Evolutionary conservation across 805 yeast species (phyloP).

Genomic region (Cyberlindnera xishuangbannaensis): DNA sequence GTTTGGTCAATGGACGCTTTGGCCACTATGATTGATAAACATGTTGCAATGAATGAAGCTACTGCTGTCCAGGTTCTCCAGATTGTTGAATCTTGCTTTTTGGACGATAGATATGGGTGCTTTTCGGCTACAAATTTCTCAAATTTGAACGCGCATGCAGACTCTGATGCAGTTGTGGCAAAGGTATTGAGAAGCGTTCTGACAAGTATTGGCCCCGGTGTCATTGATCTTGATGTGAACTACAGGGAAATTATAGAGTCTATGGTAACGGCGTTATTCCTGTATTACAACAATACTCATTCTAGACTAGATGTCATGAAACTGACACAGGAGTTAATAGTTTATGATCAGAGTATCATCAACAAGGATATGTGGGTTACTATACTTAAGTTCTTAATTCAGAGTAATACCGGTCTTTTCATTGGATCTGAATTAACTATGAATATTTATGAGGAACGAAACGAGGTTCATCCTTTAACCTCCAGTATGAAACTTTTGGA

Average conservation of each 20-base stretch:
- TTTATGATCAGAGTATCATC: conserved; percentile 38
- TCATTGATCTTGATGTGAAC: conserved; percentile 28
- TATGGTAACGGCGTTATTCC: conserved; percentile 30
- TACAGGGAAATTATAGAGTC: conserved; percentile 30
- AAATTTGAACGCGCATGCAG: conserved; percentile 41
- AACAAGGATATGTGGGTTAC: conserved; percentile 25
- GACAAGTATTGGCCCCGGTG: conserved; percentile 54
- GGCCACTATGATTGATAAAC: conserved; percentile 48
- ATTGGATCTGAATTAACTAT: conserved; percentile 24
- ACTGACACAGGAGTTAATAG: conserved; percentile 39
- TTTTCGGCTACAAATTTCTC: conserved; percentile 37
- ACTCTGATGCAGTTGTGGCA: conserved; percentile 40
- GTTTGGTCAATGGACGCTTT: conserved; percentile 63
- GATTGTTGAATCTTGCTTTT: conserved; percentile 33
- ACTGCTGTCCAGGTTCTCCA: conserved; percentile 40
- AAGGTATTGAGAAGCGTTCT: conserved; percentile 40
- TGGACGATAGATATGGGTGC: conserved; percentile 46
- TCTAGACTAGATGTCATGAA: conserved; percentile 33
- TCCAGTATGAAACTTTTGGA: conserved; percentile 35
- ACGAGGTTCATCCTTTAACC: conserved; percentile 40
- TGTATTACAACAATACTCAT: conserved; percentile 29
- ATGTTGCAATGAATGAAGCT: conserved; percentile 38
- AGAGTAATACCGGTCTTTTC: conserved; percentile 28
- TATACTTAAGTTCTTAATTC: conserved; percentile 28
- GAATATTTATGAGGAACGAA: conserved; percentile 34